Evolutionary conservation across 495 filamentous ascomycete genomes (phyloP).

Genomic region (Aspergillus kassunensis): DNA sequence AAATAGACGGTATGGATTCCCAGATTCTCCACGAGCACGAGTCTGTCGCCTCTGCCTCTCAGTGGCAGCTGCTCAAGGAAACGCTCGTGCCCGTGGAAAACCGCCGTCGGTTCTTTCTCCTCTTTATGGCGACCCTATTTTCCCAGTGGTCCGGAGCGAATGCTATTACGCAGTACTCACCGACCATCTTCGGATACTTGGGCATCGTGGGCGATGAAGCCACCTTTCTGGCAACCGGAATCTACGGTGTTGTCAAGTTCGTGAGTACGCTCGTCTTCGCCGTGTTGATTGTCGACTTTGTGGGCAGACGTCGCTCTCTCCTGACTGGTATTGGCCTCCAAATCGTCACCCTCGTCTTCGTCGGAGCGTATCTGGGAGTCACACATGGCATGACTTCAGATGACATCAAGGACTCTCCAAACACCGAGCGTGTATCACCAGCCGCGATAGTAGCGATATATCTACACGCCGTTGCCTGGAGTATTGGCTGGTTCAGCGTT

Average conservation of each 20-base stretch:
- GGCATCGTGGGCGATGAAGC: conserved; percentile 32
- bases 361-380: conserved; percentile 18
- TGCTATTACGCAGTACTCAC: conserved; percentile 27
- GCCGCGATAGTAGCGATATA: conserved; percentile 55
- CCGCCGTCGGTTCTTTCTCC: conserved; percentile 50
- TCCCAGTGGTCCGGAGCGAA: conserved; percentile 30
- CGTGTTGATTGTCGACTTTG: conserved; percentile 56
- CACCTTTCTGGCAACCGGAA: conserved; percentile 37
- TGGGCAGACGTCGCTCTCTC: conserved; percentile 56
- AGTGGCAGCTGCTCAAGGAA: conserved; percentile 58
- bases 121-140: conserved; percentile 25
- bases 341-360: conserved; percentile 17
- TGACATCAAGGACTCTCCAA: conserved; percentile 11
- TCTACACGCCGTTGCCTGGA: conserved; percentile 56
- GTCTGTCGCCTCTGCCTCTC: conserved; percentile 46
- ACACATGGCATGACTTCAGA: conserved; percentile 11
- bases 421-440: conserved; percentile 28
- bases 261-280: conserved; percentile 53
- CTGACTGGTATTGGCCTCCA: conserved; percentile 23
- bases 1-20: conserved; percentile 54
- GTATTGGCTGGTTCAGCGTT: conserved; percentile 61
- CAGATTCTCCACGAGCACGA: conserved; percentile 59
- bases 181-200: conserved; percentile 28
- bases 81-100: conserved; percentile 60
- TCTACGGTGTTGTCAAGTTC: conserved; percentile 45